These are phyloP conservation scores for Venturia nashicola DNA, from an alignment of 2,329 filamentous ascomycete species.

Conservation along the genomic window DNA sequence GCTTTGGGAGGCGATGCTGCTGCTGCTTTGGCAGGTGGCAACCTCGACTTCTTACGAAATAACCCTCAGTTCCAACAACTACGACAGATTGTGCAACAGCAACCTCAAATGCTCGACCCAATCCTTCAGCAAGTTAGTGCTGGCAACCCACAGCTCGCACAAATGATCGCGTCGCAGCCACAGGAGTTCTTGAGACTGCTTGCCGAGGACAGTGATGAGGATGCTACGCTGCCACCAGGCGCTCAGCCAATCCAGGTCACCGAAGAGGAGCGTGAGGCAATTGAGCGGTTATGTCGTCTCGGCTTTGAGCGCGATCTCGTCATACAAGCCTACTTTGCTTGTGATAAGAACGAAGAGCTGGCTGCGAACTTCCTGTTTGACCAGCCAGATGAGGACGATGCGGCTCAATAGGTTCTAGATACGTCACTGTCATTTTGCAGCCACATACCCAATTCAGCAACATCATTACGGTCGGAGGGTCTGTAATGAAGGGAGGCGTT, in stretches of 20 bases:
- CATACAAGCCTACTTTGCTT: slow-evolving; percentile 97
- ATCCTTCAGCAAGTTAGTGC: slow-evolving; percentile 93
- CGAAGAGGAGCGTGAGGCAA: slow-evolving; percentile 91
- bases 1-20: slow-evolving; percentile 40
- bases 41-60: slow-evolving; percentile 85
- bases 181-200: slow-evolving; percentile 87
- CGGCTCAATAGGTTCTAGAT: background rate
- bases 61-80: slow-evolving; percentile 98
- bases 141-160: slow-evolving; percentile 87
- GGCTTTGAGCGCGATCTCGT: slow-evolving; percentile 89
- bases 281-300: slow-evolving; percentile 88
- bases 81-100: slow-evolving; percentile 90
- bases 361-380: slow-evolving; percentile 98
- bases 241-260: slow-evolving; percentile 85
- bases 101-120: slow-evolving; percentile 96
- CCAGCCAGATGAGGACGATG: slow-evolving; percentile 76
- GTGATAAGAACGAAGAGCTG: slow-evolving; percentile 98
- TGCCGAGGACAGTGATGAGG: slow-evolving; percentile 76
- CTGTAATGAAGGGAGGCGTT: background rate
- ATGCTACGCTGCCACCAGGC: slow-evolving; percentile 74
- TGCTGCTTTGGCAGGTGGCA: slow-evolving; percentile 48
- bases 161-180: slow-evolving; percentile 81
- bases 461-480: background rate
- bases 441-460: slow-evolving; percentile 2
- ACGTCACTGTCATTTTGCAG: background rate